A percentile compares a stretch with the other conserved stretches of the same genome.
Conservation (phyloP, 1,284 basidiomycete species). For the Irpex lacteus region DNA sequence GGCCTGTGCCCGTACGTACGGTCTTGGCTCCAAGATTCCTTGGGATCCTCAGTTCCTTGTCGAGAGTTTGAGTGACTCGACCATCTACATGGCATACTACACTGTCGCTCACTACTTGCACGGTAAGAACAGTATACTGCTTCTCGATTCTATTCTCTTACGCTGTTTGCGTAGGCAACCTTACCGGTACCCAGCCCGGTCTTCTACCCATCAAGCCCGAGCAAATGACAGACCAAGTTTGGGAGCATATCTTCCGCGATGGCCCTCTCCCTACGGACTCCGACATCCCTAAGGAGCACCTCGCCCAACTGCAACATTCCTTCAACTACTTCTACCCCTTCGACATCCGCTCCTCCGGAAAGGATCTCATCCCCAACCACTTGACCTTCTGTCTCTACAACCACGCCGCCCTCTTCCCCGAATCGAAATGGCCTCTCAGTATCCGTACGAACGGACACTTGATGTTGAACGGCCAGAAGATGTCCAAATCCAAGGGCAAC, state of each 20-base stretch:
- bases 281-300: conserved; percentile 73
- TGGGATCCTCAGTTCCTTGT: conserved; percentile 98
- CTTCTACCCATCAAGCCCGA: conserved; percentile 85
- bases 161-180: conserved; percentile 45
- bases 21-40: conserved; percentile 93
- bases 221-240: conserved; percentile 96
- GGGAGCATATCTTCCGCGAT: conserved; percentile 90
- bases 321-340: conserved; percentile 99
- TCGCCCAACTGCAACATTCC: conserved; percentile 84
- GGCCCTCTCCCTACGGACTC: conserved; percentile 73
- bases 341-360: conserved; percentile 98
- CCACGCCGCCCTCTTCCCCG: conserved; percentile 93
- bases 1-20: conserved; percentile 98
- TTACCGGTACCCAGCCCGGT: conserved; percentile 81
- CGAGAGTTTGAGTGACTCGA: conserved; percentile 96
- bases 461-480: conserved; percentile 98
- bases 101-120: conserved; percentile 91
- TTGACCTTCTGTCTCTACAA: conserved; percentile 94
- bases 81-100: conserved; percentile 99
- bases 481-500: conserved; percentile 97
- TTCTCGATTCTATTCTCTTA: no score
- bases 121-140: no score
- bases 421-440: conserved; percentile 89
- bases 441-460: conserved; percentile 97
- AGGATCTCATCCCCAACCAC: conserved; percentile 97